Evolutionary conservation across 2,329 filamentous ascomycete genomes (phyloP), one percentile per base, ranked within the genome.

Genomic region (Colletotrichum sojae): DNA sequence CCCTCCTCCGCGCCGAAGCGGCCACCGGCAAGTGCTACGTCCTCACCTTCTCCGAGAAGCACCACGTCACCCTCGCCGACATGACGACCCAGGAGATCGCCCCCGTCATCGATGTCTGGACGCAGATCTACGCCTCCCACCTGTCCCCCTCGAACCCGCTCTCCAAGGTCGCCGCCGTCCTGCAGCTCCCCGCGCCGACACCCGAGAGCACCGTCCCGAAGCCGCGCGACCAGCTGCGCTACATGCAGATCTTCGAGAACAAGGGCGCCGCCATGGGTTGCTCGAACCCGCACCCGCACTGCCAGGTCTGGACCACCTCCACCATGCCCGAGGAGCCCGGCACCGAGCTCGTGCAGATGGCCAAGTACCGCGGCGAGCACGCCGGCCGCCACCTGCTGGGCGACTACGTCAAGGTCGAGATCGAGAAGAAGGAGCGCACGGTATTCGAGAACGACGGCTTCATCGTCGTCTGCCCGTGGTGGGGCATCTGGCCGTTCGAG

Each of bases 201-300:
- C 73, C 76, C 5, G 78, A 82, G 67, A 78, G 76, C 66, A 70
- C 78, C 25, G 77, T 87, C 18, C 73, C 82, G 8, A 81, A 83
- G 31, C 91, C 94, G 5, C 89, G 86, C 59, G 88, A 92, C 61
- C 94, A 97, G 81, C 94, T 97, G 75, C 90, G 92, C 62, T 98
- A 97, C 83, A 98, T 99, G 95, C 96, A 99, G 79, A 98, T 99
- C 72, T 99, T 99, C 72, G 96, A 99, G 83, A 99, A 99, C 85
- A 99, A 99, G 83, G 96, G 96, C 59, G 90, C 93, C 1, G 94
- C 95, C 12, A 99, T 99, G 96, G 96, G 96, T 59, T 99, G 96
- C 84, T 98, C 95, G 1, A 99, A 99, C 79, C 96, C 96, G 1
- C 96, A 99, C 79, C 96, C 96, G 0, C 96, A 99, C 82, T 95